Evolutionary conservation across 2,329 filamentous ascomycete genomes (phyloP).

Genomic region (Sporothrix phasma): DNA sequence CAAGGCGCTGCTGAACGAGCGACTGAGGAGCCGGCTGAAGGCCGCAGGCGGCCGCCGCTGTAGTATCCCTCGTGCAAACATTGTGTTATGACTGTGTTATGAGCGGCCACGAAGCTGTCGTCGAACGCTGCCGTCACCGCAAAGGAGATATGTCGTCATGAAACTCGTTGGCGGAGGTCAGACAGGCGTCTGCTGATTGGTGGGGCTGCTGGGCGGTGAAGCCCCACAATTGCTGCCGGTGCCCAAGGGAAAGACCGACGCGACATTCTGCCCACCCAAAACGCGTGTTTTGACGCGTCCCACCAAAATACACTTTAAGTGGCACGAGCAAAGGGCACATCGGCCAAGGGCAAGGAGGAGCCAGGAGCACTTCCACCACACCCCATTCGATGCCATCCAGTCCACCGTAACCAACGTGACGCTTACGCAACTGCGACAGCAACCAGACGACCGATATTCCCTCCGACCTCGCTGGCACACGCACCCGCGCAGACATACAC

Average conservation of each 20-base stretch:
- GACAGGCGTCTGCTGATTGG: neutral
- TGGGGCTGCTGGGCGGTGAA: slow-evolving; percentile 14
- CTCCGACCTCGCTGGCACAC: neutral
- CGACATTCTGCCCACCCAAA: slow-evolving; percentile 17
- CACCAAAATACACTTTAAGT: slow-evolving; percentile 7
- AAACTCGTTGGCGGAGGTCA: neutral
- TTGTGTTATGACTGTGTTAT: neutral
- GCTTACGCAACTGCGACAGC: too few relatives aligned
- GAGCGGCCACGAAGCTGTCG: neutral
- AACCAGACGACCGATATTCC: neutral
- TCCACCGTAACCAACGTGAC: too few relatives aligned
- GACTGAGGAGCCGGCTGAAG: slow-evolving; percentile 14
- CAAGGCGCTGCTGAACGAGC: slow-evolving; percentile 39
- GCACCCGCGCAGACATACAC: neutral
- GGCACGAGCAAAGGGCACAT: neutral
- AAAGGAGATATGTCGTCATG: slow-evolving; percentile 11
- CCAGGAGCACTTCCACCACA: neutral
- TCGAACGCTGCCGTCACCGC: neutral
- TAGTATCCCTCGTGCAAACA: slow-evolving; percentile 21
- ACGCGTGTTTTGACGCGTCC: slow-evolving; percentile 17
- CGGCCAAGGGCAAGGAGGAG: neutral
- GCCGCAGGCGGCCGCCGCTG: slow-evolving; percentile 21
- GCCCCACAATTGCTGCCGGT: neutral
- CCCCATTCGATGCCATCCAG: neutral
- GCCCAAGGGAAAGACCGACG: neutral